Percentiles rank a stretch among this genome's conserved stretches.
These are phyloP conservation scores for Globisporangium middletonii DNA, from an alignment of 352 stramenopile genomes.

Conservation along the genomic window DNA sequence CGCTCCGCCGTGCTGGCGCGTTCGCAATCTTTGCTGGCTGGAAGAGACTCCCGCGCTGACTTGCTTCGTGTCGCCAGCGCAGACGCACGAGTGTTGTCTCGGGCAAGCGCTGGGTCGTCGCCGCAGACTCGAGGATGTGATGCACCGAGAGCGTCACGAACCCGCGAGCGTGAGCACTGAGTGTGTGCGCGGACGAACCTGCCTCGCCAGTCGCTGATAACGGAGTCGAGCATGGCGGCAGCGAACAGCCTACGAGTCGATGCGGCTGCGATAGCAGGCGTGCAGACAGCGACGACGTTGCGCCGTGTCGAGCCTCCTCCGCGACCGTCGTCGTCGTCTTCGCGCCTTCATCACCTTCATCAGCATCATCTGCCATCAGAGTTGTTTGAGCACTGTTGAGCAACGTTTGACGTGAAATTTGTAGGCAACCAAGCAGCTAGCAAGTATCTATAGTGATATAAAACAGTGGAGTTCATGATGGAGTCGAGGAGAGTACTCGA, in stretches of 20 bases:
- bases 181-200: not conserved
- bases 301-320: too few relatives aligned
- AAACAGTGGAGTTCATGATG: too few relatives aligned
- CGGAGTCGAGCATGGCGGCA: slow-evolving; percentile 3
- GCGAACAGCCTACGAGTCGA: slow-evolving; percentile 8
- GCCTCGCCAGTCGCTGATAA: not conserved
- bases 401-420: too few relatives aligned
- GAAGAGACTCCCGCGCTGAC: slow-evolving; percentile 11
- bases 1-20: not conserved
- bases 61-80: slow-evolving; percentile 5
- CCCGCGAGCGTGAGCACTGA: not conserved
- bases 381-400: too few relatives aligned
- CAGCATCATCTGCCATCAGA: too few relatives aligned
- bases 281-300: slow-evolving; percentile 3
- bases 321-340: not conserved
- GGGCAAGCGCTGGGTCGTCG: slow-evolving; percentile 6
- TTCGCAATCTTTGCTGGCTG: slow-evolving; percentile 12
- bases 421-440: too few relatives aligned
- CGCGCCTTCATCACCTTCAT: not conserved
- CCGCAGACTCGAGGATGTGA: slow-evolving; percentile 12
- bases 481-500: too few relatives aligned
- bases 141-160: slow-evolving; percentile 10
- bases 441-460: too few relatives aligned
- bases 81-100: slow-evolving; percentile 11
- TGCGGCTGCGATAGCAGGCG: slow-evolving; percentile 9